Base-by-base conservation (phyloP, 2,329 filamentous ascomycete species). In the Lachnellula hyalina region DNA sequence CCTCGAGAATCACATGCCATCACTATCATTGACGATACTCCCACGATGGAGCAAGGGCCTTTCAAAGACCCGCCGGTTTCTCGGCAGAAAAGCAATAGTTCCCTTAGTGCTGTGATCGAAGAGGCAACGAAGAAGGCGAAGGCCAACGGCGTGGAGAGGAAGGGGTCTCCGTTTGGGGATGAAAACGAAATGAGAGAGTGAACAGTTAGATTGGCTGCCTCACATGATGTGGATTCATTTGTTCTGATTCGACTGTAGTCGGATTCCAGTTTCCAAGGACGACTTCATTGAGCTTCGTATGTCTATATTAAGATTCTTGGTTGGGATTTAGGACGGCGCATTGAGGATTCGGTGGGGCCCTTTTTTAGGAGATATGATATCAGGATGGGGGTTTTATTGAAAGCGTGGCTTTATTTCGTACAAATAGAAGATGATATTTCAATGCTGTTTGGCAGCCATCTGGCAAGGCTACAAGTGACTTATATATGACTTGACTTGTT, bases 71-170 rank as follows among this genome's bases (percentile, higher is more conserved):
- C 80, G 2, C 76, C 78, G 2, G 63, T 66, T 51, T 62, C 61
- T 51, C 55, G 55, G 28, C 62, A 72, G 51, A 65, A 70, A 55
- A 78, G 74, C 59, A 73, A 71, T 12, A 74, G 72, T 12, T 78
- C 74, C 45, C 71, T 85, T 12, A 79, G 79, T 54, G 77, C 79
- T 5, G 77, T 84, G 28, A 78, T 78, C 21, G 79, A 83, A 63
- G 79, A 82, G 57, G 74, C 79, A 2, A 72, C 73, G 58, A 70
- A 71, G 46, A 69, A 62, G 46, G 65, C 64, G 21, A 58, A 67
- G 46, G 67, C 19, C 60, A 64, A 45, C 63, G 64, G 41, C 63
- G 70, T 54, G 66, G 71, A 50, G 65, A 68, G 72, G 53, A 71
- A 70, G 25, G 66, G 65, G 55, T 82, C 79, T 61, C 81, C 80